Base-by-base conservation (phyloP, 495 filamentous ascomycete species). In the Schizothecium vesticola region DNA sequence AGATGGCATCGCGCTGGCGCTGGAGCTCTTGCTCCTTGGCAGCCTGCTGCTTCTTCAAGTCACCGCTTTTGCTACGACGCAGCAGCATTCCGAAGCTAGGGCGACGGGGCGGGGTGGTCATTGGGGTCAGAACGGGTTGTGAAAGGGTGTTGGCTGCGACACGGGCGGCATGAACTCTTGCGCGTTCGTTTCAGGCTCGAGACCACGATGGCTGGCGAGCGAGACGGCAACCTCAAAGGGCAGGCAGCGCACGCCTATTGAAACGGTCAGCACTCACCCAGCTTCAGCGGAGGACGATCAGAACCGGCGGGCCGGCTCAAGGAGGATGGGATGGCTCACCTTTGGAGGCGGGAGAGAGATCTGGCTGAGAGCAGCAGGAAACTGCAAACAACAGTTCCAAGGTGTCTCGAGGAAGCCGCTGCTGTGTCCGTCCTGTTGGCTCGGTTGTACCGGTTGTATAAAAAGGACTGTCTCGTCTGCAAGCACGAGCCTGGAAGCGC, bases 21-120 rank as follows among this genome's bases (percentile, higher is more conserved):
- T 86, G 86, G 63, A 88, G 82, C 75, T 92, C 89, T 72, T 90
- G 87, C 75, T 90, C 86, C 76, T 80, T 73, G 11, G 74, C 76
- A 43, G 77, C 76, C 74, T 86, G 80, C 82, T 91, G 93, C 85
- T 85, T 90, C 76, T 87, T 89, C 75, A 92, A 84, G 78, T 88
- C 91, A 55, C 88, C 89, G 57, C 92, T 94, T 80, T 92, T 95
- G 73, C 87, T 89, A 71, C 92, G 91, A 77, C 91, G 89, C 62
- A 96, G 85, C 76, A 96, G 91, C 75, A 84, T 82, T 66, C 85
- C 85, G 74, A 87, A 79, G 71, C 83, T 85, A 56, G 85, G 80
- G 70, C 85, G 82, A 74, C 84, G 84, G 70, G 79, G 70, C 61
- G 79, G 73, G 5, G 43, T 5, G 71, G 77, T 81, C 82, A 83